These are phyloP conservation scores for Trametes meyenii DNA, from an alignment of 768 basidiomycete species.

Conservation along the genomic window DNA sequence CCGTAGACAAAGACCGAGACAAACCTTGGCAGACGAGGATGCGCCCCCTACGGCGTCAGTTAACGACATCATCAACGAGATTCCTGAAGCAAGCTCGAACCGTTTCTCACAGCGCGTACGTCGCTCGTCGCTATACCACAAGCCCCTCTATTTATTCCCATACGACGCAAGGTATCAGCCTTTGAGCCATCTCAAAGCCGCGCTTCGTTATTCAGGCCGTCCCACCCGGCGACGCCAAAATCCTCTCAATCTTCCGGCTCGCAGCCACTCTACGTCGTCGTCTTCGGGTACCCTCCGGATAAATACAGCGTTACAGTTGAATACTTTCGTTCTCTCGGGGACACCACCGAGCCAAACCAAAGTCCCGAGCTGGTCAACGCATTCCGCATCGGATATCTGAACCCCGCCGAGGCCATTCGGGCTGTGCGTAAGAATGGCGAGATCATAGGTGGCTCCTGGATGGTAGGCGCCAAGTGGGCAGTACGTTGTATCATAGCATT, in stretches of 20 bases:
- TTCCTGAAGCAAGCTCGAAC: conserved; percentile 43
- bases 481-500: conserved; percentile 49
- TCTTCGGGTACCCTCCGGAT: conserved; percentile 89
- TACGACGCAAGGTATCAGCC: conserved; percentile 39
- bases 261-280: conserved; percentile 65
- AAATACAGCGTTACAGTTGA: conserved; percentile 71
- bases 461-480: conserved; percentile 88
- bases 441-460: conserved; percentile 70
- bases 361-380: conserved; percentile 76
- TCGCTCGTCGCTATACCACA: background rate
- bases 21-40: conserved; percentile 72
- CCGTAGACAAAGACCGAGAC: conserved; percentile 50
- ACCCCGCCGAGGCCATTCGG: conserved; percentile 72
- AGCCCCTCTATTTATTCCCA: background rate
- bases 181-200: conserved; percentile 45
- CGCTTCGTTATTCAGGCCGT: conserved; percentile 30
- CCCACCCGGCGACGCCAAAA: conserved; percentile 27
- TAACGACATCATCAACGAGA: conserved; percentile 71
- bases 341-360: conserved; percentile 67
- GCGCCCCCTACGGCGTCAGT: conserved; percentile 79
- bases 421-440: conserved; percentile 86
- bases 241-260: conserved; percentile 30
- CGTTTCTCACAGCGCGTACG: conserved; percentile 51
- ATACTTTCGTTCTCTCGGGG: conserved; percentile 75
- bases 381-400: conserved; percentile 76